Evolutionary conservation across 106 monocot genomes (phyloP), one percentile per base, ranked within the genome.

Genomic region (Posidonia australis): DNA sequence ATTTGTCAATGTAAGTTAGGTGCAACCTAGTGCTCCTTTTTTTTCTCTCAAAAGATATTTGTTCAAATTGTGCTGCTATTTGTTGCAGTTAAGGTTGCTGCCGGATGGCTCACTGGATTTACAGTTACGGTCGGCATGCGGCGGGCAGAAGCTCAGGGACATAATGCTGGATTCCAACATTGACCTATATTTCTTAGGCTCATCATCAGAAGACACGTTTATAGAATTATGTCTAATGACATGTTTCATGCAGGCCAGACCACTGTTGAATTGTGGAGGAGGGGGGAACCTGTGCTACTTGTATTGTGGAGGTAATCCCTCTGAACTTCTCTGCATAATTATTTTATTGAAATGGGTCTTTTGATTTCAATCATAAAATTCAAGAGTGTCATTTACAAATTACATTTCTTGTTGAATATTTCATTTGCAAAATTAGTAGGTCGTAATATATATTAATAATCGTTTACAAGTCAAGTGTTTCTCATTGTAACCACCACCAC

Each of bases 101-200:
- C 93, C 93, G 13, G 93, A 93, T 55, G 89, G 93, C 14, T 67
- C 81, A 46, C 93, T 89, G 46, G 93, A 93, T 60, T 68, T 93
- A 18, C 75, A 83, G 22, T 75, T 86, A 5, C 64, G 93, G 22
- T 76, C 85, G 23, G 81, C 86, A 19, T 56, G 74, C 59, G 86
- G 93, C 5, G 93, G 93, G 12, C 82, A 79, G 83, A 93, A 86
- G 63, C 75, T 93, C 18, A 83, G 93, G 70, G 81, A 93, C 54
- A 86, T 93, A 65, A 93, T 93, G 93, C 79, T 93, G 17, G 86
- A 88, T 46, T 20, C n/a, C 53, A 16, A 93, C 81, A 86, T 93
- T 46, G 89, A 93, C 77, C 76, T 93, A 14, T 89, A n/a, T n/a
- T n/a, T n/a, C n/a, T n/a, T n/a, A n/a, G n/a, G n/a, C n/a, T n/a